Base-by-base conservation (phyloP, 345 rosid genomes). In the Erodium maritimum region DNA sequence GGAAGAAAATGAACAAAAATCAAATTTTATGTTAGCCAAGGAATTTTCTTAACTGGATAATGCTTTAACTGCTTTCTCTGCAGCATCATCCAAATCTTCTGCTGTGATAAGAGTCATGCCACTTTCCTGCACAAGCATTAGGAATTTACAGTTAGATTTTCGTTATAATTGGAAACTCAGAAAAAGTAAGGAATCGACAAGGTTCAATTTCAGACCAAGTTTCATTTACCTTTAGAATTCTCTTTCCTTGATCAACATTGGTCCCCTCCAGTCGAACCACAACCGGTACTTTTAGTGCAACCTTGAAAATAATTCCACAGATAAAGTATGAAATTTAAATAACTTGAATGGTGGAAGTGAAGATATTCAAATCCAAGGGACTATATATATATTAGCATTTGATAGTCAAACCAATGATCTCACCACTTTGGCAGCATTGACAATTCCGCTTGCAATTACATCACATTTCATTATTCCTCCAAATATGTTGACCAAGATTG, bases 401-500 rank as follows among this genome's bases (percentile, higher is more conserved):
- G 54, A 21, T 25, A 53, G 53, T 55, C 45, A 17, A 16, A 56
- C 48, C 19, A 63, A 19, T 22, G 54, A 55, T 50, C 83, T 77
- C 70, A 93, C 99, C 72, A 66, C 90, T 80, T 90, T 90, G 54
- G 97, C 99, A 62, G 99, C 99, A 77, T 94, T 94, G 67, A 90
- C 95, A 19, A 94, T 94, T 62, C 99, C 99, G 66, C 95, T 90
- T 0, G 99, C 99, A 56, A 94, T 94, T 74, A 94, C 91, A 72
- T 94, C 99, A 67, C 99, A 94, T 67, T 83, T 87, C 99, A 94
- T 94, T 58, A 94, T 94, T 59, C 99, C 99, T 46, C 99, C 99
- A 56, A 94, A 94, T 67, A 94, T 94, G 76, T 94, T 94, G 57
- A 94, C 99, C 77, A 94, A 76, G 48, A 94, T 94, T 67, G 97